Base-by-base conservation (phyloP, 768 basidiomycete genomes). In the Cyclocybe cylindracea region DNA sequence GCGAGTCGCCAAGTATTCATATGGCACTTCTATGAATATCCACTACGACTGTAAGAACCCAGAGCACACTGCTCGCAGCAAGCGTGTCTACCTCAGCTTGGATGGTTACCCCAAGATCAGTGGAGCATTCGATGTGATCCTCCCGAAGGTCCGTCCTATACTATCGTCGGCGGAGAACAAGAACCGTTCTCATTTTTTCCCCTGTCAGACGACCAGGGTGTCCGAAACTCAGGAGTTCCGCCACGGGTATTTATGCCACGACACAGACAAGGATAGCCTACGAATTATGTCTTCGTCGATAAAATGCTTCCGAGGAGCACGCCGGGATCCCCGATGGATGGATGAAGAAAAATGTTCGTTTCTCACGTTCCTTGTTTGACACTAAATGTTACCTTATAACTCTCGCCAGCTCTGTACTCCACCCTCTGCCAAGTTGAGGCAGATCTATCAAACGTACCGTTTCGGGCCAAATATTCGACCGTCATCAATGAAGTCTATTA, bases 221-320 rank as follows among this genome's bases (percentile, higher is more conserved):
- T 65, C 66, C 2, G 76, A 77, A 50, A 60, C 66, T 7, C 66
- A 72, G 50, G 74, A 75, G 56, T 78, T 76, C 52, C 64, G 70
- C 31, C 64, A 69, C 19, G 56, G 51, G 1, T 78, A 70, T 14
- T 65, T 61, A 13, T 35, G 62, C n/a, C 56, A 55, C 7, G 42
- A 36, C 10, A 32, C 5, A 5, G 19, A 48, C n/a, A 42, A 50
- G 11, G 10, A 14, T 10, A 47, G 33, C 13, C 33, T 66, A 13
- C 32, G 50, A n/a, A 44, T 35, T 11, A 40, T 66, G 10, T 40
- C 32, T 8, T 52, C 47, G 5, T 44, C 48, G 4, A 59, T 70
- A 9, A 37, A 58, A 36, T 62, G 63, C 43, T 70, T 66, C 46
- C 50, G 54, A 49, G 38, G 58, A 54, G 24, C 58, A 59, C 57